phyloP scores from a whole-genome alignment of 1,284 basidiomycete species.

The Cutaneotrichosporon cavernicola region DNA sequence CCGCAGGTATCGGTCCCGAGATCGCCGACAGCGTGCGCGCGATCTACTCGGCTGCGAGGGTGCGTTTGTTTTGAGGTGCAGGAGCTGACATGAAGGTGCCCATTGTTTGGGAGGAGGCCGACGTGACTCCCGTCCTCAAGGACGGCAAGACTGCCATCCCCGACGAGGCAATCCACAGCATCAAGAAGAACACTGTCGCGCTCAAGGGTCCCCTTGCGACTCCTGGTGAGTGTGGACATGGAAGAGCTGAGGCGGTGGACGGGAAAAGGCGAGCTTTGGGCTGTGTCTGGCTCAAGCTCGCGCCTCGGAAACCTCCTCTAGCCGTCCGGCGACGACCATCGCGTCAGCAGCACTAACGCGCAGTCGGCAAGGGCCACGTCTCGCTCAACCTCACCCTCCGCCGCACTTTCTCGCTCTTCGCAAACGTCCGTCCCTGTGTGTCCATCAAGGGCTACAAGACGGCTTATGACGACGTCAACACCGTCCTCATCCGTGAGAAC shows the following conservation, averaged over 20 bases:
- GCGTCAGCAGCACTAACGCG: slow-evolving; percentile 9
- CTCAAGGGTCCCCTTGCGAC: slow-evolving; percentile 96
- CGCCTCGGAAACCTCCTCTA: not conserved
- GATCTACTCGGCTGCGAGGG: slow-evolving; percentile 86
- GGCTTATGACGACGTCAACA: slow-evolving; percentile 97
- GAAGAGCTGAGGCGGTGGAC: not conserved
- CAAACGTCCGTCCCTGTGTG: slow-evolving; percentile 94
- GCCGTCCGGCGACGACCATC: not conserved
- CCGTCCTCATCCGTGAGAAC: slow-evolving; percentile 97
- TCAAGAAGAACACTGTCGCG: slow-evolving; percentile 96
- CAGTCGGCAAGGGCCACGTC: slow-evolving; percentile 98
- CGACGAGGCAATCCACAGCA: slow-evolving; percentile 81
- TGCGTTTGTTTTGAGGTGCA: slow-evolving; percentile 41
- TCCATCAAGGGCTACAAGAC: slow-evolving; percentile 98
- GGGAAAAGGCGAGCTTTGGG: not conserved
- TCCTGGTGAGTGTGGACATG: slow-evolving; percentile 63
- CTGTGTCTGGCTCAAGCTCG: not conserved
- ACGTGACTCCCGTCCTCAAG: slow-evolving; percentile 89
- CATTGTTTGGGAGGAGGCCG: slow-evolving; percentile 98
- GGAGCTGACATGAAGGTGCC: slow-evolving; percentile 65
- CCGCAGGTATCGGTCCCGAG: slow-evolving; percentile 92
- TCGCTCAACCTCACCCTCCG: slow-evolving; percentile 96
- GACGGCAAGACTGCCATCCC: slow-evolving; percentile 97
- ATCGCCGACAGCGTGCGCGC: slow-evolving; percentile 93
- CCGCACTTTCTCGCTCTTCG: slow-evolving; percentile 96